These are phyloP conservation scores for Paraconiothyrium sp. DNA, from an alignment of 2,329 filamentous ascomycete genomes.

Conservation along the genomic window DNA sequence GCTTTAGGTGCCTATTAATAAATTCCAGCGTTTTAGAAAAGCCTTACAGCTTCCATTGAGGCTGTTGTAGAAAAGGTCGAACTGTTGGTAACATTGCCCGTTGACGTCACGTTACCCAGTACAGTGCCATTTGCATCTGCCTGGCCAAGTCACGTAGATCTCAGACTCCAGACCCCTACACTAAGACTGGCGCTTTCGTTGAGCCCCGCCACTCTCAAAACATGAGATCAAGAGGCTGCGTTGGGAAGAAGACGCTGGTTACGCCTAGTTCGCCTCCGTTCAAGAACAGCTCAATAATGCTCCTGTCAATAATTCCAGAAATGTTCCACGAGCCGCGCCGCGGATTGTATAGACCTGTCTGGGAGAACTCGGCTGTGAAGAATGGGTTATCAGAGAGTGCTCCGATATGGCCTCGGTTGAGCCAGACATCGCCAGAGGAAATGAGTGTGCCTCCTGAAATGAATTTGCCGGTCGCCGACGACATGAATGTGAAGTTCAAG, in stretches of 20 bases:
- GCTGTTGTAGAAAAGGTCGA: neutral
- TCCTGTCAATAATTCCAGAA: constrained; percentile 63
- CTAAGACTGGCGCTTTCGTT: constrained; percentile 49
- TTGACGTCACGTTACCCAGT: constrained; percentile 45
- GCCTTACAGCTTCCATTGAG: constrained; percentile 1
- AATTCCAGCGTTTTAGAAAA: neutral
- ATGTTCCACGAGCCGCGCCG: constrained; percentile 51
- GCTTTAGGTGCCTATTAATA: no score
- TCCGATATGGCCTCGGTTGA: constrained; percentile 60
- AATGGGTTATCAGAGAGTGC: constrained; percentile 62
- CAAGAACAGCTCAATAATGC: constrained; percentile 65
- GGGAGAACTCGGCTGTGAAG: constrained; percentile 65
- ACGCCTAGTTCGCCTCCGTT: constrained; percentile 61
- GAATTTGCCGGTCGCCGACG: constrained; percentile 59
- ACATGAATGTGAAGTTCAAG: constrained; percentile 64
- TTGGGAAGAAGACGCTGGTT: constrained; percentile 63
- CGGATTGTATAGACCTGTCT: constrained; percentile 35
- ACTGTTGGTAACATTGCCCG: constrained; percentile 1
- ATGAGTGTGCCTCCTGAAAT: constrained; percentile 62
- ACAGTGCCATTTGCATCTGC: constrained; percentile 43
- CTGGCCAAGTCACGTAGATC: constrained; percentile 49
- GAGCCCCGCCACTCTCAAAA: constrained; percentile 41
- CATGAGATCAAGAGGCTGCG: constrained; percentile 52
- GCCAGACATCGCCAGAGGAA: constrained; percentile 57
- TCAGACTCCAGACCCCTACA: constrained; percentile 52